phyloP scores from a whole-genome alignment of 1,284 basidiomycete species.

The Tilletia caries region DNA sequence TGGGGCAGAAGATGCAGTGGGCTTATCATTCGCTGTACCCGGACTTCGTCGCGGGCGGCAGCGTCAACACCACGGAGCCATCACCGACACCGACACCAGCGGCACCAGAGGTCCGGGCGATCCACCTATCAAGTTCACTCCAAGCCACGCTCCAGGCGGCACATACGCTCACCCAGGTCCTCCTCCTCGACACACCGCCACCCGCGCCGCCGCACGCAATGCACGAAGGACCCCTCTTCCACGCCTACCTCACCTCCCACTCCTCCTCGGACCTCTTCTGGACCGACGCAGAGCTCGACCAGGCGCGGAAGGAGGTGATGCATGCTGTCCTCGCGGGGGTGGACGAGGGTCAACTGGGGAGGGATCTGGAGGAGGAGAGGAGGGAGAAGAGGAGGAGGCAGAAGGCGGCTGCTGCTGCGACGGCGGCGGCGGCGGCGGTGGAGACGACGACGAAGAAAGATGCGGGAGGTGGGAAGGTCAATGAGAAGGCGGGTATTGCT shows the following conservation, averaged over 20 bases:
- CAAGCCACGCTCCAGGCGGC: not conserved
- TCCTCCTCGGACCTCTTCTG: not conserved
- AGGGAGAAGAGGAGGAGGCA: slow-evolving; percentile 2
- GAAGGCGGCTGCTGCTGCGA: not conserved
- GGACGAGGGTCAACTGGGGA: slow-evolving; percentile 2
- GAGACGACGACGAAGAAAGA: not conserved
- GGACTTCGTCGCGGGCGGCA: too few species aligned
- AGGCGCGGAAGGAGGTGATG: not conserved
- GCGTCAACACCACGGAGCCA: not conserved
- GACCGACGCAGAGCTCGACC: not conserved
- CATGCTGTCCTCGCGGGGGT: slow-evolving; percentile 3
- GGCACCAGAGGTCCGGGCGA: not conserved
- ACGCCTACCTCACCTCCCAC: not conserved
- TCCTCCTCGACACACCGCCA: not conserved
- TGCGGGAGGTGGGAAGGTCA: not conserved
- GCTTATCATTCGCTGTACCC: not conserved
- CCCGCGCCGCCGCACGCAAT: not conserved
- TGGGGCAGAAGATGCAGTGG: not conserved
- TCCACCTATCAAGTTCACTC: not conserved
- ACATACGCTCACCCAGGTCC: not conserved
- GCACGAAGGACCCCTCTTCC: slow-evolving; percentile 13
- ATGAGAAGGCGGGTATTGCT: not conserved
- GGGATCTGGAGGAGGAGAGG: slow-evolving; percentile 16
- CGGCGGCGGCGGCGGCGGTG: too few species aligned
- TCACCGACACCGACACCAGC: not conserved